These are phyloP conservation scores for Sonneratia caseolaris DNA, from an alignment of 345 rosid genomes.

Conservation along the genomic window DNA sequence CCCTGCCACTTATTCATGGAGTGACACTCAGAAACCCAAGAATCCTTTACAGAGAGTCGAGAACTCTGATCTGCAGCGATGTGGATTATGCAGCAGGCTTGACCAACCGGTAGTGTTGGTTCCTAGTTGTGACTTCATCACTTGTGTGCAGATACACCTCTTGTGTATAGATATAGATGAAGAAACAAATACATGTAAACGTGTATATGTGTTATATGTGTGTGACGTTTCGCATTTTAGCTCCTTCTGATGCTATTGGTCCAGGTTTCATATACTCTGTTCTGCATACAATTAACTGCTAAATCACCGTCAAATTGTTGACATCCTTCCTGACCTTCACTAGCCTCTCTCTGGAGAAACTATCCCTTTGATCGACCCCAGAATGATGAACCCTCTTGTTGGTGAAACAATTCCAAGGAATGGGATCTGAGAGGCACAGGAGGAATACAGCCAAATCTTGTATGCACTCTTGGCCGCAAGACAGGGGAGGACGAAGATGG, in stretches of 20 bases:
- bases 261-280: no score
- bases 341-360: no score
- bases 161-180: neutral
- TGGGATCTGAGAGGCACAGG: constrained; percentile 86
- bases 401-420: constrained; percentile 17
- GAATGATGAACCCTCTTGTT: no score
- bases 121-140: neutral
- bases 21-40: constrained; percentile 33
- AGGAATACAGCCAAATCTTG: constrained; percentile 97
- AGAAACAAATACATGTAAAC: neutral
- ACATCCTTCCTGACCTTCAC: no score
- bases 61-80: constrained; percentile 38
- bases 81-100: constrained; percentile 2
- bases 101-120: neutral
- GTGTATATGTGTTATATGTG: neutral
- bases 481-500: constrained; percentile 66
- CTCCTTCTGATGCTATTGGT: no score
- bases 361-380: no score
- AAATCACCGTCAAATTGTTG: no score
- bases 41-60: constrained; percentile 22
- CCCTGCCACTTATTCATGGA: constrained; percentile 44
- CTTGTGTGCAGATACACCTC: neutral
- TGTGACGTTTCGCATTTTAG: neutral
- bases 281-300: no score
- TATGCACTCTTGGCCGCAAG: constrained; percentile 63